Evolutionary conservation across 257 asterid genomes (phyloP).

Genomic region (Nicotiana obtusifolia): DNA sequence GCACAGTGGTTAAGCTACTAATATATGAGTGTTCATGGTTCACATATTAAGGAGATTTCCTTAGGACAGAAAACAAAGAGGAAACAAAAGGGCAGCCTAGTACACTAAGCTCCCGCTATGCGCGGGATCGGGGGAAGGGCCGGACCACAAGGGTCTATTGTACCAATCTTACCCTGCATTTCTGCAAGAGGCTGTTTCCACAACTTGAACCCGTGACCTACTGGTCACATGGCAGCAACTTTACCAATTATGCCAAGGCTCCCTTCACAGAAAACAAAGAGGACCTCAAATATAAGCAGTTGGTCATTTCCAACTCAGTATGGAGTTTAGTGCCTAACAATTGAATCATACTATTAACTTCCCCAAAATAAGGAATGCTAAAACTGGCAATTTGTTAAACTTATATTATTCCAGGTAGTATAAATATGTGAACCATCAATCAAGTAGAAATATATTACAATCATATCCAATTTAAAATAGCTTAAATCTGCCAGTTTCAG

Average conservation of each 20-base stretch:
- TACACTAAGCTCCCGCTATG: no score
- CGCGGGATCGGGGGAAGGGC: no score
- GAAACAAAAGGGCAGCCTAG: no score
- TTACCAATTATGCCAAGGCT: no score
- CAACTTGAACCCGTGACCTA: no score
- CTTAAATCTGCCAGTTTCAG: not conserved
- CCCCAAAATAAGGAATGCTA: not conserved
- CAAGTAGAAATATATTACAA: not conserved
- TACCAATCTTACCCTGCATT: no score
- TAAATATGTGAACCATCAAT: not conserved
- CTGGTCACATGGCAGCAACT: no score
- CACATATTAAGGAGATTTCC: not conserved
- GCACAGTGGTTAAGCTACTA: not conserved
- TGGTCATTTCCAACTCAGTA: not conserved
- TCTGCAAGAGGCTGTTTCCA: no score
- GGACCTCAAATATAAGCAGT: not conserved
- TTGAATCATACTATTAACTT: not conserved
- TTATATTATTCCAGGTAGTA: not conserved
- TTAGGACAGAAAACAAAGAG: not conserved
- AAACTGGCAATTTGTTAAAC: not conserved
- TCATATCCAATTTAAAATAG: not conserved
- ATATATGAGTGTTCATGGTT: not conserved
- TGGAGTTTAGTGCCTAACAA: not conserved
- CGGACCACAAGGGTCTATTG: no score
- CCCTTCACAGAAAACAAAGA: no score